Evolutionary conservation across 2,329 filamentous ascomycete genomes (phyloP), one percentile per base, ranked within the genome.

Genomic region (Drechmeria coniospora): DNA sequence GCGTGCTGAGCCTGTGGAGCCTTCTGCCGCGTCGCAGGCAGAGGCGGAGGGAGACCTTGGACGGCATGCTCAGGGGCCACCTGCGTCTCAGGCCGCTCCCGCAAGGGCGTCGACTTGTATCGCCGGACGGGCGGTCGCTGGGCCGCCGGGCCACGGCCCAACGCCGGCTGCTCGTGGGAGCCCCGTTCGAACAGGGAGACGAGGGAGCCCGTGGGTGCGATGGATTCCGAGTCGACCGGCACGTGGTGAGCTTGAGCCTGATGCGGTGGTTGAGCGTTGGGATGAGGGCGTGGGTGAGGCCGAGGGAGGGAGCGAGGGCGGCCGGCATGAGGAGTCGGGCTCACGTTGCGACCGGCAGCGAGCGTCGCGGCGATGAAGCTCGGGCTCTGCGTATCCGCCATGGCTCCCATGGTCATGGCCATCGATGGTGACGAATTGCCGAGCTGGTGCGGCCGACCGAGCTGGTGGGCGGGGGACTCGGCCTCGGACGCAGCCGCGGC

Each of bases 161-260:
- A 23, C 10, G 5, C 4, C 5, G 50, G 49, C 24, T 54, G 49
- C n/a, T 37, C 39, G 11, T 36, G 38, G 27, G 31, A 36, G 23
- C 54, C 61, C 36, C 62, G 57, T 50, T 84, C 78, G 38, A 82
- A 82, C 54, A 80, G 62, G 21, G 67, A 67, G 29, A 82, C 74
- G 13, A 82, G 56, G 4, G 72, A 67, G 3, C 60, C 69, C 1
- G 76, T 75, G 0, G 76, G 63, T 15, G 66, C 56, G 27, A 79
- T 74, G 5, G 70, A 57, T 1, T 59, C 63, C 8, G 66, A 65
- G 43, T 79, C 46, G 19, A 53, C 44, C 27, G 44, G 40, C 24
- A 49, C 40, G 27, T 41, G 41, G n/a, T n/a, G n/a, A n/a, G n/a
- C n/a, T n/a, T n/a, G n/a, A n/a, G n/a, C n/a, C n/a, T n/a, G n/a